Conservation (phyloP, 495 filamentous ascomycete species). For the Tuber calosporum region DNA sequence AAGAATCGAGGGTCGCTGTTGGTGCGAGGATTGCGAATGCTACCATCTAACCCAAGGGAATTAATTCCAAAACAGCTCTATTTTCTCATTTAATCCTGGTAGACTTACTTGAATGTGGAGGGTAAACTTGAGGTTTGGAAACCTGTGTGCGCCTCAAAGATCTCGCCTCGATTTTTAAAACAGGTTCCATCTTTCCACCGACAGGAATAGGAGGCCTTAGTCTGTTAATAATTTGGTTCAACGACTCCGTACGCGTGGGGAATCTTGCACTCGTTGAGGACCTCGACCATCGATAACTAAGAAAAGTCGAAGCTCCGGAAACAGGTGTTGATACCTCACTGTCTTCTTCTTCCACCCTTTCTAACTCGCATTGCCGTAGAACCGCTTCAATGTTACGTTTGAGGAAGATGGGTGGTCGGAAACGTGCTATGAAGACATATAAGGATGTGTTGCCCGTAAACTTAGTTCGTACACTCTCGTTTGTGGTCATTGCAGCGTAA, state of each 20-base stretch:
- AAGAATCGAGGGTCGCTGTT: neutral
- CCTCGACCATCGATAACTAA: conserved; percentile 7
- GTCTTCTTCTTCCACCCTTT: conserved; percentile 8
- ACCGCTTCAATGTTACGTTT: conserved; percentile 36
- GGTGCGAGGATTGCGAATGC: neutral
- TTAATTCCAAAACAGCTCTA: neutral
- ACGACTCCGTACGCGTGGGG: conserved; percentile 16
- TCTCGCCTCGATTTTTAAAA: conserved; percentile 36
- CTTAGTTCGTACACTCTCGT: conserved; percentile 22
- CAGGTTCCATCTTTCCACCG: conserved; percentile 26
- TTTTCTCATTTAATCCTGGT: neutral
- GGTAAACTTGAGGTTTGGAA: conserved; percentile 15
- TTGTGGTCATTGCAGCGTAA: conserved; percentile 16
- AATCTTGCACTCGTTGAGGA: conserved; percentile 30
- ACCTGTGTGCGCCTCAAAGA: conserved; percentile 26
- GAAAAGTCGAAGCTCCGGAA: neutral
- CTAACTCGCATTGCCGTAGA: conserved; percentile 26
- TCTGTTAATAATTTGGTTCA: conserved; percentile 30
- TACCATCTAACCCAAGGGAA: neutral
- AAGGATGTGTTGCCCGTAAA: conserved; percentile 38
- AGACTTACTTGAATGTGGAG: neutral
- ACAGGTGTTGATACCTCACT: neutral
- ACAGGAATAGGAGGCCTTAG: conserved; percentile 30
- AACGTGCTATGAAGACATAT: conserved; percentile 33
- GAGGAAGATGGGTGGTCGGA: conserved; percentile 30